phyloP scores from a whole-genome alignment of 2,329 filamentous ascomycete genomes.

The Neoscytalidium dimidiatum region DNA sequence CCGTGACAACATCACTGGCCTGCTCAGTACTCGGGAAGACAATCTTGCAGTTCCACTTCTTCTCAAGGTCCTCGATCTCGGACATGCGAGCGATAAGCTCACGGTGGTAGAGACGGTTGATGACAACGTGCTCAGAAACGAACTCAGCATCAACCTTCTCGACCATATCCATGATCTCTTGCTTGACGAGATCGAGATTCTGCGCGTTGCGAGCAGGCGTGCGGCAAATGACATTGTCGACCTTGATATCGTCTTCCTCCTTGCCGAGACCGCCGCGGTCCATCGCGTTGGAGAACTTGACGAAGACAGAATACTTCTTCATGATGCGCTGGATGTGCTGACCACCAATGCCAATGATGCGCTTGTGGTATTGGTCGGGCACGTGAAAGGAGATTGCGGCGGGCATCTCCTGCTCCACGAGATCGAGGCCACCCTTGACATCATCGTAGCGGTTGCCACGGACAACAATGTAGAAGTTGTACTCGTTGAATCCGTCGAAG shows the following conservation, averaged over 20 bases:
- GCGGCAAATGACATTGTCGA: slow-evolving; percentile 98
- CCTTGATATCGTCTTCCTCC: slow-evolving; percentile 96
- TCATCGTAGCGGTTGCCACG: slow-evolving; percentile 90
- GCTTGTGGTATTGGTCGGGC: slow-evolving; percentile 98
- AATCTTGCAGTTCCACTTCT: slow-evolving; percentile 99
- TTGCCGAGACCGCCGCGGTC: slow-evolving; percentile 91
- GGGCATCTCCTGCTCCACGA: slow-evolving; percentile 99
- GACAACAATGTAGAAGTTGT: slow-evolving; percentile 99
- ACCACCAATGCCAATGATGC: slow-evolving; percentile 96
- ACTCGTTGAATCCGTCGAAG: slow-evolving; percentile 98
- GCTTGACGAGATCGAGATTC: slow-evolving; percentile 94
- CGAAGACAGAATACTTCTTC: slow-evolving; percentile 99
- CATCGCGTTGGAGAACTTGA: slow-evolving; percentile 99
- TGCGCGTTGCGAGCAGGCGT: slow-evolving; percentile 96
- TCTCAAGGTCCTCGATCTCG: slow-evolving; percentile 92
- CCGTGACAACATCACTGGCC: slow-evolving; percentile 92
- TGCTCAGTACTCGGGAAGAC: slow-evolving; percentile 97
- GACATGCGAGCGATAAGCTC: slow-evolving; percentile 85
- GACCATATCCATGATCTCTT: slow-evolving; percentile 99
- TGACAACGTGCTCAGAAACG: slow-evolving; percentile 87
- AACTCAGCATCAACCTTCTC: slow-evolving; percentile 97
- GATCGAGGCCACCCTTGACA: slow-evolving; percentile 85
- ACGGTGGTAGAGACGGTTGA: slow-evolving; percentile 93
- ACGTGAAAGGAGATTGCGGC: slow-evolving; percentile 99
- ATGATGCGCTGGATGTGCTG: slow-evolving; percentile 99